phyloP scores from a whole-genome alignment of 257 asterid species.

The Solanum rostratum region DNA sequence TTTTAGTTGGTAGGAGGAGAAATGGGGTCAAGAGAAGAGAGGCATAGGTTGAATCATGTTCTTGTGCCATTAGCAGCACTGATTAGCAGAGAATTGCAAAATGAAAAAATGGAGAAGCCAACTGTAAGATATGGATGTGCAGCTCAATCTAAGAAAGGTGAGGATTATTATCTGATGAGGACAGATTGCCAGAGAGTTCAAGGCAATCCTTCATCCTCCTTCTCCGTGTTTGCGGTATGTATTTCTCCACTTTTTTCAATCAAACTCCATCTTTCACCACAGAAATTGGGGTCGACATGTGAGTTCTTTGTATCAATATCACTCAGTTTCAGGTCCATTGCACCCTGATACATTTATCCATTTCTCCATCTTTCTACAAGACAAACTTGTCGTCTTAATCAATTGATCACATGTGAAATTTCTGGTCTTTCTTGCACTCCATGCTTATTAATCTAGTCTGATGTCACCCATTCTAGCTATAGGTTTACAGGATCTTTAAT shows the following conservation, averaged over 20 bases:
- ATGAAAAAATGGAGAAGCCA: conserved; percentile 73
- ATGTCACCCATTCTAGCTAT: not conserved
- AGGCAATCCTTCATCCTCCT: conserved; percentile 61
- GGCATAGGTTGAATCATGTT: conserved; percentile 25
- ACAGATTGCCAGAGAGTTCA: conserved; percentile 70
- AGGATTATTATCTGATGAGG: conserved; percentile 58
- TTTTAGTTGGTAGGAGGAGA: not conserved
- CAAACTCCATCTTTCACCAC: not conserved
- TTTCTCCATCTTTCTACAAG: not conserved
- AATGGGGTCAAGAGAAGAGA: conserved; percentile 64
- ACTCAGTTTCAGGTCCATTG: not conserved
- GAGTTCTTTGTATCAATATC: not conserved
- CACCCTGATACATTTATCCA: not conserved
- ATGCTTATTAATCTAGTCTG: not conserved
- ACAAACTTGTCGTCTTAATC: not conserved
- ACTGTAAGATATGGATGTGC: conserved; percentile 58
- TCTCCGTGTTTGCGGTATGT: conserved; percentile 73
- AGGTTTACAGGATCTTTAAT: not conserved
- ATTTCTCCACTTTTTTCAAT: not conserved
- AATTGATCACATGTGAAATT: not conserved
- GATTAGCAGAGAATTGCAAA: conserved; percentile 55
- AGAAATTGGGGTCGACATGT: not conserved
- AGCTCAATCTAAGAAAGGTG: conserved; percentile 72
- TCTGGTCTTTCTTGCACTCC: not conserved
- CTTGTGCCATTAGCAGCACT: conserved; percentile 67